These are phyloP conservation scores for Xylaria sp. DNA, from an alignment of 2,329 filamentous ascomycete genomes.

Conservation along the genomic window DNA sequence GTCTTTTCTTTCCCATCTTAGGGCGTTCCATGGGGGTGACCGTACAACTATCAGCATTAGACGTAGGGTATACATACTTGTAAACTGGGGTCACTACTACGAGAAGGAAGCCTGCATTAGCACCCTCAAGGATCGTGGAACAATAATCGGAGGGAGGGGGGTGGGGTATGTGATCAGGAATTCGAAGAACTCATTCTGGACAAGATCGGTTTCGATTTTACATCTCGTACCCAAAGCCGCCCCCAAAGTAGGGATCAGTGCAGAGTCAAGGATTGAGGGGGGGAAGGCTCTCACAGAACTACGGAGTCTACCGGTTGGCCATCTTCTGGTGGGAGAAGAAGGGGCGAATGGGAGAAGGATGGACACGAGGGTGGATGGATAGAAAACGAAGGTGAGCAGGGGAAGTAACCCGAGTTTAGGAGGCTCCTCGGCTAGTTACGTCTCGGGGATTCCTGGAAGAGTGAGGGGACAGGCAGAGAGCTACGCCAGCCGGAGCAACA, in stretches of 20 bases:
- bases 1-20: conserved; percentile 4
- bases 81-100: neutral
- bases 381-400: conserved; percentile 4
- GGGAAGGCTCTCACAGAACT: neutral
- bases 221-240: too few species aligned
- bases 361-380: conserved; percentile 10
- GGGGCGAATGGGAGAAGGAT: conserved; percentile 8
- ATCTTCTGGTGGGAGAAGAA: conserved; percentile 5
- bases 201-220: neutral
- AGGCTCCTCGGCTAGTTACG: conserved; percentile 1
- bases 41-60: conserved; percentile 15
- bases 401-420: conserved; percentile 7
- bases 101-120: conserved; percentile 11
- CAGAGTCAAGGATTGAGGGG: neutral
- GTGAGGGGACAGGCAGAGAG: neutral
- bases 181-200: neutral
- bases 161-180: conserved; percentile 7
- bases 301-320: conserved; percentile 5
- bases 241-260: neutral
- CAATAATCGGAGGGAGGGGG: conserved; percentile 6
- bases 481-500: neutral
- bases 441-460: neutral
- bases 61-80: conserved; percentile 3
- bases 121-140: conserved; percentile 3
- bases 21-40: conserved; percentile 9